Evolutionary conservation across 805 yeast genomes (phyloP).

Genomic region (Metschnikowia henanensis): DNA sequence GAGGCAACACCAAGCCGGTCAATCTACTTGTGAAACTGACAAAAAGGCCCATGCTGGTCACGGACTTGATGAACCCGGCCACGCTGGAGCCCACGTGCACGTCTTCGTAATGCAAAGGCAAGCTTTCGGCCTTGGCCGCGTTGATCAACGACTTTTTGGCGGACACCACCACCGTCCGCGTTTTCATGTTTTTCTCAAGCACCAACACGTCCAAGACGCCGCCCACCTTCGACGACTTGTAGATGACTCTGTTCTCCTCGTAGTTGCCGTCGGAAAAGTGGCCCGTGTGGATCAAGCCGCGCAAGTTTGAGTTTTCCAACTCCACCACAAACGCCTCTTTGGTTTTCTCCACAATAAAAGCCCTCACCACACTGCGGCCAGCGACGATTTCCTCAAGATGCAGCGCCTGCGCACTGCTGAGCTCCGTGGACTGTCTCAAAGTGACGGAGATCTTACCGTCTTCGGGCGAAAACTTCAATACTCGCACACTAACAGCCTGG

Average conservation of each 20-base stretch:
- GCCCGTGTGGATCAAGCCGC: slow-evolving; percentile 73
- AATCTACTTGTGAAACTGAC: slow-evolving; percentile 78
- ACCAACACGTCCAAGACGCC: slow-evolving; percentile 59
- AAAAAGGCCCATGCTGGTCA: slow-evolving; percentile 80
- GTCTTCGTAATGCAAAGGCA: slow-evolving; percentile 65
- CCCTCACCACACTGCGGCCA: slow-evolving; percentile 65
- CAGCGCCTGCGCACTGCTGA: slow-evolving; percentile 47
- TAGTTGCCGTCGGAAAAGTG: slow-evolving; percentile 76
- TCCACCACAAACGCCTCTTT: slow-evolving; percentile 74
- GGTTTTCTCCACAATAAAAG: slow-evolving; percentile 67
- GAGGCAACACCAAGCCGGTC: slow-evolving; percentile 80
- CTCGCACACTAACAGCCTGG: slow-evolving; percentile 74
- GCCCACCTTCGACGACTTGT: slow-evolving; percentile 67
- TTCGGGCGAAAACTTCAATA: slow-evolving; percentile 53
- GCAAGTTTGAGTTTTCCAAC: slow-evolving; percentile 44
- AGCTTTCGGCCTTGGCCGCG: slow-evolving; percentile 50
- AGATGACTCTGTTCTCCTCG: slow-evolving; percentile 66
- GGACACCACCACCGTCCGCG: slow-evolving; percentile 61
- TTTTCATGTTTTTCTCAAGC: slow-evolving; percentile 62
- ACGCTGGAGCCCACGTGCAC: slow-evolving; percentile 49
- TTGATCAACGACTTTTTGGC: slow-evolving; percentile 65
- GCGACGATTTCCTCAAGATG: slow-evolving; percentile 48
- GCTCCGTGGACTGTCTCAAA: slow-evolving; percentile 62
- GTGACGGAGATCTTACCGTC: slow-evolving; percentile 66
- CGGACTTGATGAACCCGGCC: slow-evolving; percentile 76